Evolutionary conservation across 805 yeast species (phyloP).

Genomic region (Spathaspora sp.): DNA sequence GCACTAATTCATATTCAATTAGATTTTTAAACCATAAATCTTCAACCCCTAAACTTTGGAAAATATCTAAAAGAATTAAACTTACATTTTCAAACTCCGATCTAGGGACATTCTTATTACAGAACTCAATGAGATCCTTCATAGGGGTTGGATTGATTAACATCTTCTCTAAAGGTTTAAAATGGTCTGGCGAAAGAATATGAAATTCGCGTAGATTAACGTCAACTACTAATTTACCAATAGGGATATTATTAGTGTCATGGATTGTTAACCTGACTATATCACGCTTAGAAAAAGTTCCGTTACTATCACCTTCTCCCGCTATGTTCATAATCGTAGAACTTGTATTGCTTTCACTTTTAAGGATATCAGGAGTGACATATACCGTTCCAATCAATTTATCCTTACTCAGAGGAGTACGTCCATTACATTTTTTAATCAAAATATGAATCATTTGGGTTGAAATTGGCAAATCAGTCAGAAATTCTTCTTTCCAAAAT

Average conservation of each 20-base stretch:
- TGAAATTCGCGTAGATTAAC: conserved; percentile 50
- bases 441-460: conserved; percentile 50
- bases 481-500: conserved; percentile 81
- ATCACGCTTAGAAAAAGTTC: conserved; percentile 16
- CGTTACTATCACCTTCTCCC: neutral
- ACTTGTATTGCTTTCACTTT: conserved; percentile 18
- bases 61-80: conserved; percentile 63
- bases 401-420: conserved; percentile 25
- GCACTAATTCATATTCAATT: conserved; percentile 61
- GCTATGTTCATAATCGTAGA: conserved; percentile 29
- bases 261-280: conserved; percentile 45
- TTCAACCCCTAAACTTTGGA: conserved; percentile 66
- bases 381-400: conserved; percentile 50
- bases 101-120: conserved; percentile 35
- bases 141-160: conserved; percentile 47
- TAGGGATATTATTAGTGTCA: conserved; percentile 36
- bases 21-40: conserved; percentile 70
- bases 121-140: conserved; percentile 47
- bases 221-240: conserved; percentile 58
- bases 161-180: conserved; percentile 60
- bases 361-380: conserved; percentile 49
- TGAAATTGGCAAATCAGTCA: conserved; percentile 54
- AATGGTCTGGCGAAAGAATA: conserved; percentile 58
- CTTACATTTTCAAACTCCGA: conserved; percentile 53
- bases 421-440: conserved; percentile 33